Percentiles rank a stretch among this genome's conserved stretches.
These are phyloP conservation scores for Linnemannia elongata DNA, from an alignment of 192 early-diverging fungal genomes.

Conservation along the genomic window DNA sequence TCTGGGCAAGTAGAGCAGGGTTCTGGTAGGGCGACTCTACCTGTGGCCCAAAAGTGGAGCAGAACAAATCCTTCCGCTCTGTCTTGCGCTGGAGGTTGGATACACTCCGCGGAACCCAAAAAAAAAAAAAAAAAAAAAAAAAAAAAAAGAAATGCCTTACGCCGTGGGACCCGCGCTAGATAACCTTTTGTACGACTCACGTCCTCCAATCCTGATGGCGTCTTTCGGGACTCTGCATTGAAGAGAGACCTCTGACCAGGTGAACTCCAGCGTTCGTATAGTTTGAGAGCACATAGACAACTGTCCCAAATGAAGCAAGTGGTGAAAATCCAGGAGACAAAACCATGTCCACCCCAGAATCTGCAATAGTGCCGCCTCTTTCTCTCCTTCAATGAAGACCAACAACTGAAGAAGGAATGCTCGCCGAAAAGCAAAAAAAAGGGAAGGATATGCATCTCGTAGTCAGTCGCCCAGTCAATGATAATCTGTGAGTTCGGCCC, in stretches of 20 bases:
- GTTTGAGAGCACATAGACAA: background rate
- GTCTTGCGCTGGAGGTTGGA: background rate
- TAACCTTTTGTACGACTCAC: background rate
- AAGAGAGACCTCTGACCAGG: background rate
- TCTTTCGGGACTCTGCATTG: background rate
- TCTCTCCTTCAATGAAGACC: background rate
- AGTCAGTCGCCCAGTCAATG: too few relatives aligned
- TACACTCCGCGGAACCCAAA: background rate
- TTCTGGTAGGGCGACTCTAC: too few relatives aligned
- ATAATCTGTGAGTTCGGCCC: too few relatives aligned
- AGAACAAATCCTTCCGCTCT: background rate
- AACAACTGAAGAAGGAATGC: too few relatives aligned
- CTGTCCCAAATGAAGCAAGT: background rate
- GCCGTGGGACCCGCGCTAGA: background rate
- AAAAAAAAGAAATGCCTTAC: background rate
- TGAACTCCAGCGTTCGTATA: background rate
- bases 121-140: background rate
- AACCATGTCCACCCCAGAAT: background rate
- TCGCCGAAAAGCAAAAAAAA: background rate
- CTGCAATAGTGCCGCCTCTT: background rate
- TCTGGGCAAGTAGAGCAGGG: too few relatives aligned
- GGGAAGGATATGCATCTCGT: too few relatives aligned
- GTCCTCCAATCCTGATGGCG: background rate
- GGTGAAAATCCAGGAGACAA: background rate
- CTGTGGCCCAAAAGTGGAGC: background rate